Evolutionary conservation across 768 basidiomycete genomes (phyloP).

Genomic region (Pisolithus marmoratus): DNA sequence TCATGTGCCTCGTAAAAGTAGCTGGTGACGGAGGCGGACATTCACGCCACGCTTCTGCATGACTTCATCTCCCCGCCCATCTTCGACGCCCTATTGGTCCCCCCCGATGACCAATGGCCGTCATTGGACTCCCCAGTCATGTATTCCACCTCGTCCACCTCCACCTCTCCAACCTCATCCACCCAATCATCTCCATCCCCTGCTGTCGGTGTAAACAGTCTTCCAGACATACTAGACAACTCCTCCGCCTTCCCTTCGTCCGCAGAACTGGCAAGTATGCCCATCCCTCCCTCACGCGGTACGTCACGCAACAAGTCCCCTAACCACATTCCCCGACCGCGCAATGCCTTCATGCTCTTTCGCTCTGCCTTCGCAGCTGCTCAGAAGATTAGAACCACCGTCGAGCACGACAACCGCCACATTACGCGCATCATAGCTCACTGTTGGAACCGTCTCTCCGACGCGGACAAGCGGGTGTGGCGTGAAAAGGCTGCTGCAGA

Average conservation of each 20-base stretch:
- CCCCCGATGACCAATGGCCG: constrained; percentile 17
- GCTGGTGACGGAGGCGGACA: background rate
- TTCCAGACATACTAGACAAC: background rate
- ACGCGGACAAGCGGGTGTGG: constrained; percentile 47
- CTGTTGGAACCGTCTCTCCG: constrained; percentile 50
- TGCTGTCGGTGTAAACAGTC: background rate
- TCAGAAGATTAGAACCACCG: constrained; percentile 39
- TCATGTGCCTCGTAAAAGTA: background rate
- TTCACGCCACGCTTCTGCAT: constrained; percentile 2
- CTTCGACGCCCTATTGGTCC: constrained; percentile 11
- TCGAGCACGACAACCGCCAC: constrained; percentile 54
- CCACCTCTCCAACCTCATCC: constrained; percentile 9
- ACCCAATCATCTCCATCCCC: constrained; percentile 9
- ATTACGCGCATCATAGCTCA: constrained; percentile 52
- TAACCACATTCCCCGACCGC: constrained; percentile 36
- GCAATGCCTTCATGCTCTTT: constrained; percentile 52
- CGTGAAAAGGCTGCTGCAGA: constrained; percentile 45
- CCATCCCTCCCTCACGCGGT: constrained; percentile 24
- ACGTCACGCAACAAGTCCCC: constrained; percentile 29
- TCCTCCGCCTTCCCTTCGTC: constrained; percentile 11
- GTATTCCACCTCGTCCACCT: constrained; percentile 2
- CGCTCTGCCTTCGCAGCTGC: constrained; percentile 54
- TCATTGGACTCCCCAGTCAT: constrained; percentile 15
- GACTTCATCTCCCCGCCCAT: constrained; percentile 7
- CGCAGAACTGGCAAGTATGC: constrained; percentile 21